phyloP scores from a whole-genome alignment of 1,139 yeast species.

The Yamadazyma dendronema region DNA sequence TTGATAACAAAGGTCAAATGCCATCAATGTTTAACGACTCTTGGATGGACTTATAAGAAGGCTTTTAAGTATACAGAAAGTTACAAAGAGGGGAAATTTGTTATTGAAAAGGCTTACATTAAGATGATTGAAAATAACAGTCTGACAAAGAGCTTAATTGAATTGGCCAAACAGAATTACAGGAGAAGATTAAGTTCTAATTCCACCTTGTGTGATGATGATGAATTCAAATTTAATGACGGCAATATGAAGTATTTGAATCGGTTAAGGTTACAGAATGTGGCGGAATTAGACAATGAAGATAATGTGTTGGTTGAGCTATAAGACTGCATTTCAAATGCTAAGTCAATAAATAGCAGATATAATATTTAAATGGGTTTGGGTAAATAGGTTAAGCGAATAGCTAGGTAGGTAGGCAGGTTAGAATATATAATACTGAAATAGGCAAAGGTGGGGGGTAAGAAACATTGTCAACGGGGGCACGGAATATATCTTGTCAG shows the following conservation, averaged over 20 bases:
- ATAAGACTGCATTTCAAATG: constrained; percentile 1
- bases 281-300: constrained; percentile 14
- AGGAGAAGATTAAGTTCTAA: constrained; percentile 24
- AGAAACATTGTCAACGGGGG: no score
- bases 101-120: constrained; percentile 53
- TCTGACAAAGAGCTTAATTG: constrained; percentile 25
- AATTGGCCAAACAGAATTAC: constrained; percentile 29
- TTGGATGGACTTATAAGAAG: constrained; percentile 80
- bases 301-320: constrained; percentile 16
- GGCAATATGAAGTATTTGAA: constrained; percentile 12
- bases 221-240: constrained; percentile 14
- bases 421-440: constrained; percentile 1
- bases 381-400: no score
- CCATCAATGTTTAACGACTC: constrained; percentile 55
- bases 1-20: constrained; percentile 64
- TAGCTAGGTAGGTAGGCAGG: neutral
- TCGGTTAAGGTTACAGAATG: constrained; percentile 16
- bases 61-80: constrained; percentile 54
- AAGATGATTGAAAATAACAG: constrained; percentile 26
- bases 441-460: no score
- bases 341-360: neutral
- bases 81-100: constrained; percentile 78
- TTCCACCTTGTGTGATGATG: constrained; percentile 18
- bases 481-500: no score
- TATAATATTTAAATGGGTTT: no score